Percentiles rank a stretch among this genome's conserved stretches.
phyloP scores from a whole-genome alignment of 2,329 filamentous ascomycete species.

The Alternaria sp. region DNA sequence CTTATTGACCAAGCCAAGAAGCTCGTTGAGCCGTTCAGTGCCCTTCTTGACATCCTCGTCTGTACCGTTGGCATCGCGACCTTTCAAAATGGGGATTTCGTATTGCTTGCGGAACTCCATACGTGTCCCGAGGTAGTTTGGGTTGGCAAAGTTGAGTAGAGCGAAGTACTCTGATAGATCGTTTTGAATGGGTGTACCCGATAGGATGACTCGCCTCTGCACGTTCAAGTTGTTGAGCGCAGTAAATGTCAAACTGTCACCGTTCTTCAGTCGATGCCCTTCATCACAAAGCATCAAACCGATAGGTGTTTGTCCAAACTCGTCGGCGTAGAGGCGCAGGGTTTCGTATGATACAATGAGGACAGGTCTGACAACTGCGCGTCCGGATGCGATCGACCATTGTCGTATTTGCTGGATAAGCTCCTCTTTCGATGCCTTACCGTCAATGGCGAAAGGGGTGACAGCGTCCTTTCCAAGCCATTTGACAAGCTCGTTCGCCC shows the following conservation, averaged over 20 bases:
- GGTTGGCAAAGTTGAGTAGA: conserved; percentile 95
- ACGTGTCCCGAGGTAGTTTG: conserved; percentile 85
- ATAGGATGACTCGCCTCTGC: conserved; percentile 88
- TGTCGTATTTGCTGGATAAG: conserved; percentile 88
- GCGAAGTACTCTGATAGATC: conserved; percentile 98
- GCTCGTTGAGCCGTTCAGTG: conserved; percentile 80
- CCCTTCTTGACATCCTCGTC: conserved; percentile 84
- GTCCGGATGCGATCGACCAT: conserved; percentile 92
- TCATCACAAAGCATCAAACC: conserved; percentile 95
- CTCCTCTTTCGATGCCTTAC: conserved; percentile 94
- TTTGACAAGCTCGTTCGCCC: conserved; percentile 96
- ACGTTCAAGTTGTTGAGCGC: conserved; percentile 92
- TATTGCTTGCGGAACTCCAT: conserved; percentile 93
- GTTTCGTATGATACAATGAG: conserved; percentile 99
- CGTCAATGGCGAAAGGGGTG: conserved; percentile 93
- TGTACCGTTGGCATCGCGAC: conserved; percentile 87
- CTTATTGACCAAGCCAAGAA: conserved; percentile 89
- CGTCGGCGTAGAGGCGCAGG: conserved; percentile 86
- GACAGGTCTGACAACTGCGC: conserved; percentile 86
- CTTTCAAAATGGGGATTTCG: conserved; percentile 89
- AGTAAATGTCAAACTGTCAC: conserved; percentile 92
- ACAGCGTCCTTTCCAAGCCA: conserved; percentile 95
- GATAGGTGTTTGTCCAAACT: conserved; percentile 88
- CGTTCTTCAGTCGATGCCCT: conserved; percentile 95
- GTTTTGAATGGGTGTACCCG: conserved; percentile 97